Evolutionary conservation across 2,329 filamentous ascomycete genomes (phyloP), one percentile per base, ranked within the genome.

Genomic region (Cytospora piceicola): DNA sequence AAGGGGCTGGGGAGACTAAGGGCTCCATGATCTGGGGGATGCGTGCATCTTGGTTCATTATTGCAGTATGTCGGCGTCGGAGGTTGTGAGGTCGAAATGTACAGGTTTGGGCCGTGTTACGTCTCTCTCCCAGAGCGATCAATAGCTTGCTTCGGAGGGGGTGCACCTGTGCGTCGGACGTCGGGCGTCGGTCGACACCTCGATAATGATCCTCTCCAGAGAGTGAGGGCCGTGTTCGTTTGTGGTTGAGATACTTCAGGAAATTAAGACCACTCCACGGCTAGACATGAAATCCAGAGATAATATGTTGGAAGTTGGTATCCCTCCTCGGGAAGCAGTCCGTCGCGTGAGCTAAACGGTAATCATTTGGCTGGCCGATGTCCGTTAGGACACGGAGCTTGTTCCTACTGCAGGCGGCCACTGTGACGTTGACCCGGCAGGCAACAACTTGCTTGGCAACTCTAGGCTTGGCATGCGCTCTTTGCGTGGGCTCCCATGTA

Each of bases 11-110:
- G 9, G 65, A 67, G 27, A 63, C 27, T n/a, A 32, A 52, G 27
- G 71, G 65, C 65, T 73, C 73, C 72, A 72, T 72, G 61, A 68
- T 66, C 67, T 67, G 60, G 65, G 64, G 66, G 42, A 66, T 64
- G 39, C 53, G 59, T 54, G 70, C 65, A 71, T 66, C 69, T 67
- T 65, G 71, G 70, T 67, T 73, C 71, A 70, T 69, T 66, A 65
- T 71, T 42, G 57, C 27, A 51, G n/a, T 24, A 27, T 24, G 24
- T 39, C 39, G 29, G 24, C 54, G 27, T 22, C 36, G n/a, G 34
- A 39, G 42, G 34, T 22, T 29, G 27, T 49, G 12, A 58, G 9
- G 52, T 53, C 55, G 55, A 59, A 17, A 32, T 58, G 42, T 56
- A 54, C 15, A 61, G 56, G 51, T 59, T 29, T 20, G 24, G 7